phyloP scores from a whole-genome alignment of 495 filamentous ascomycete species.

The Penicillium goetzii region DNA sequence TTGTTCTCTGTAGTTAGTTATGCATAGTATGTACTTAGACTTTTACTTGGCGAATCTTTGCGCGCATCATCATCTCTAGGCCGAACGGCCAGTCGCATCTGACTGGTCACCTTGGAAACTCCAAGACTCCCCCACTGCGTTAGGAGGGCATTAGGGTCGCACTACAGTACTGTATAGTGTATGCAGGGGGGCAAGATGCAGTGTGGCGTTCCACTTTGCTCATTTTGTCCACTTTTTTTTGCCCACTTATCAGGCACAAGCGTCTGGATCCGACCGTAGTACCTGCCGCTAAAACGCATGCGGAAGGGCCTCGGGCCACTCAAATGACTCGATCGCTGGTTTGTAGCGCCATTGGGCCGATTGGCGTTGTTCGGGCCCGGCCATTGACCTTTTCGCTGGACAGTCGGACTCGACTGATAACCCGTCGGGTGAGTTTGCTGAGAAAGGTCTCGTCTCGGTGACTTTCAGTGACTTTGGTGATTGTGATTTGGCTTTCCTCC shows the following conservation, averaged over 20 bases:
- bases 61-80: not conserved
- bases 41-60: not conserved
- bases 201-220: conserved; percentile 9
- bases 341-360: not conserved
- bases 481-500: not conserved
- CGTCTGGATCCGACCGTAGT: conserved; percentile 12
- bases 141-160: not conserved
- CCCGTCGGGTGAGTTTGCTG: not conserved
- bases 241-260: conserved; percentile 15
- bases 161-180: no score
- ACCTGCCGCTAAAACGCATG: conserved; percentile 24
- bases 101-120: conserved; percentile 4
- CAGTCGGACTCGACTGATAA: conserved; percentile 3
- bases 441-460: not conserved
- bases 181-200: conserved; percentile 8
- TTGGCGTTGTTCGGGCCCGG: conserved; percentile 5
- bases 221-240: not conserved
- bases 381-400: not conserved
- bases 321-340: conserved; percentile 6
- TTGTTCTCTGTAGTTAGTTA: not conserved
- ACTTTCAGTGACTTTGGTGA: not conserved
- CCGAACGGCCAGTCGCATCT: not conserved
- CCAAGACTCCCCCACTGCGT: not conserved
- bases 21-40: not conserved
- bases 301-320: conserved; percentile 8